These are phyloP conservation scores for Exophiala mesophila DNA, from an alignment of 2,329 filamentous ascomycete species.

Conservation along the genomic window DNA sequence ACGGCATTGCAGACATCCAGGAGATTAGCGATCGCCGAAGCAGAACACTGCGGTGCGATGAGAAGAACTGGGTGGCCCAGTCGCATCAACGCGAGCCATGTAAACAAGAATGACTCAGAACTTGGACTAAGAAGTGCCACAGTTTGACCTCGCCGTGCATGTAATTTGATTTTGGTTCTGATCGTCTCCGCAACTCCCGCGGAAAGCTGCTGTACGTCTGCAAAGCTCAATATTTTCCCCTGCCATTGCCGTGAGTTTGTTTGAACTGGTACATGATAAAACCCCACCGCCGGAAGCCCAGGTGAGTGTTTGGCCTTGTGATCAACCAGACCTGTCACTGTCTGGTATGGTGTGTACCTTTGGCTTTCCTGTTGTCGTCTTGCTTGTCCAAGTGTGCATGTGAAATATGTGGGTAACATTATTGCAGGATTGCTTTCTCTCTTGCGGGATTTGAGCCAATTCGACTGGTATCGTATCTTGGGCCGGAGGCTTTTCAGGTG, in stretches of 20 bases:
- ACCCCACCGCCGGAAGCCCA: slow-evolving; percentile 47
- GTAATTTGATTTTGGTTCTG: too few species aligned
- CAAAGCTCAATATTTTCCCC: slow-evolving; percentile 13
- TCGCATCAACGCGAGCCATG: slow-evolving; percentile 56
- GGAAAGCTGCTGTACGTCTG: slow-evolving; percentile 6
- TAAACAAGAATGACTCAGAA: slow-evolving; percentile 53
- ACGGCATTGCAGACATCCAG: slow-evolving; percentile 44
- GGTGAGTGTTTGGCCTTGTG: slow-evolving; percentile 39
- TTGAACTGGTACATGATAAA: slow-evolving; percentile 27
- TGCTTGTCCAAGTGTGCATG: slow-evolving; percentile 57
- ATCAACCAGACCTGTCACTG: slow-evolving; percentile 49
- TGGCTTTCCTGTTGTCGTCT: slow-evolving; percentile 31
- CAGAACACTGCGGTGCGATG: slow-evolving; percentile 50
- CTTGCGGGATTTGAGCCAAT: too few species aligned
- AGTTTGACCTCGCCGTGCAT: slow-evolving; percentile 26
- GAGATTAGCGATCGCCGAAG: slow-evolving; percentile 48
- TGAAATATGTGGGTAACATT: slow-evolving; percentile 49
- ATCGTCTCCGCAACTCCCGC: slow-evolving; percentile 19
- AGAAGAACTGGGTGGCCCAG: slow-evolving; percentile 53
- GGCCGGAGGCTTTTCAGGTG: too few species aligned
- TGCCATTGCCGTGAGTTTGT: slow-evolving; percentile 7
- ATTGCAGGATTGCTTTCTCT: too few species aligned
- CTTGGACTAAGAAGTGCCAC: slow-evolving; percentile 55
- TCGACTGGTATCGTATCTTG: too few species aligned
- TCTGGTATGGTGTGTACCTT: slow-evolving; percentile 32